Conservation (phyloP, 345 rosid species). For the Pistacia vera region DNA sequence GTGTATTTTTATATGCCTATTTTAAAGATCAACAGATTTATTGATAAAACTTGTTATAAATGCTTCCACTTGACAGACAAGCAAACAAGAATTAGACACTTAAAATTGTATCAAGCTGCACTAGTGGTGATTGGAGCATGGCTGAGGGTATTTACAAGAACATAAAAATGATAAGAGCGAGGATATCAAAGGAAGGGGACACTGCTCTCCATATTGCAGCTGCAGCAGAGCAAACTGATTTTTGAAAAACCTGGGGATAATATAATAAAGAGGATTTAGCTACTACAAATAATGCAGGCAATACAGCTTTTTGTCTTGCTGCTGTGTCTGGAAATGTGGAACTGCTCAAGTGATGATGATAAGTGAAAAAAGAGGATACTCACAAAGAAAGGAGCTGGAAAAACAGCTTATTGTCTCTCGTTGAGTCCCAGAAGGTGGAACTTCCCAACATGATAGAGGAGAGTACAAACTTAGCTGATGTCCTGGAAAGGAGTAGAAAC, state of each 20-base stretch:
- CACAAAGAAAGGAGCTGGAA: not conserved
- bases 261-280: not conserved
- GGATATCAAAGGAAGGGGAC: not conserved
- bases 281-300: not conserved
- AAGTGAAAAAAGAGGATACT: not conserved
- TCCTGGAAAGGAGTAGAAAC: no score
- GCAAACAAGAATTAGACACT: not conserved
- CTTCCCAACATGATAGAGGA: no score
- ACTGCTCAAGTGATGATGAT: conserved; percentile 6
- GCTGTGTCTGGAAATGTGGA: conserved; percentile 16
- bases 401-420: not conserved
- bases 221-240: conserved; percentile 15
- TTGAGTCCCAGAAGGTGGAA: not conserved
- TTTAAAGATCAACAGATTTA: no score
- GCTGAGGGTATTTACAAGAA: not conserved
- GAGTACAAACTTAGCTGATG: not conserved
- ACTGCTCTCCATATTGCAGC: not conserved
- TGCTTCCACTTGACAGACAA: not conserved
- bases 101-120: conserved; percentile 21
- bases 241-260: not conserved
- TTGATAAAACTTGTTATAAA: no score
- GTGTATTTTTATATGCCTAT: no score
- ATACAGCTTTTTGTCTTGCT: not conserved
- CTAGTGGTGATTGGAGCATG: conserved; percentile 17
- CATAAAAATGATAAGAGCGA: not conserved